phyloP scores from a whole-genome alignment of 2,329 filamentous ascomycete genomes.

The Claviceps humidiphila region DNA sequence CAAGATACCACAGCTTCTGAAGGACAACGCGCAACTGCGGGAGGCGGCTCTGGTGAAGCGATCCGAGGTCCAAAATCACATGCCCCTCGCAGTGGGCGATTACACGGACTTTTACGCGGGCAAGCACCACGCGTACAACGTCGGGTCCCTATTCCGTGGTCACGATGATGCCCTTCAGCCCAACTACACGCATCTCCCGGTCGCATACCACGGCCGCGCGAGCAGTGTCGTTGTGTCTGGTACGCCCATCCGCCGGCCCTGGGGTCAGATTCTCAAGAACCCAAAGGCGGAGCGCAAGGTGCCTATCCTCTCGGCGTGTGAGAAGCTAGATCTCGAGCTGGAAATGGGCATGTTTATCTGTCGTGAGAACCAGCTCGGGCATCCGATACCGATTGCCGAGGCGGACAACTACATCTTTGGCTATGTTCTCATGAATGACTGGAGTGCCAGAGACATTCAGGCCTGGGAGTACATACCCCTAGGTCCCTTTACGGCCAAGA shows the following conservation, averaged over 20 bases:
- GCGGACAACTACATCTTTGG: constrained; percentile 63
- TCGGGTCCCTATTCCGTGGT: constrained; percentile 61
- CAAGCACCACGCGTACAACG: constrained; percentile 58
- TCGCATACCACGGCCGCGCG: constrained; percentile 69
- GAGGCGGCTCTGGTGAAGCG: constrained; percentile 16
- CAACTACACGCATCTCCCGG: constrained; percentile 69
- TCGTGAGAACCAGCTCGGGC: constrained; percentile 51
- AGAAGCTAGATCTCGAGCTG: constrained; percentile 59
- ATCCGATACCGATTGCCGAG: constrained; percentile 49
- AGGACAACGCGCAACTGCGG: constrained; percentile 22
- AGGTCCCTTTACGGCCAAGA: constrained; percentile 50
- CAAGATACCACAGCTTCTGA: constrained; percentile 19
- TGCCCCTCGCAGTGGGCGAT: constrained; percentile 67
- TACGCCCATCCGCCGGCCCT: constrained; percentile 57
- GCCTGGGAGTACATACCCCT: constrained; percentile 47
- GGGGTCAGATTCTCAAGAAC: constrained; percentile 53
- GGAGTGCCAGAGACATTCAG: constrained; percentile 50
- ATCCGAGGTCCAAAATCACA: constrained; percentile 46
- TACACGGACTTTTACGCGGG: constrained; percentile 81
- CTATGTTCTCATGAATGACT: constrained; percentile 51
- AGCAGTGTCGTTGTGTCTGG: constrained; percentile 64
- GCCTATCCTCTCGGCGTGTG: constrained; percentile 45
- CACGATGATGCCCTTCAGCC: constrained; percentile 62
- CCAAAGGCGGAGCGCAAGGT: constrained; percentile 38
- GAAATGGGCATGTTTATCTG: constrained; percentile 67